Percentiles rank a stretch among this genome's conserved stretches.
Conservation (phyloP, 768 basidiomycete species). For the Rhodotorula sphaerocarpa region DNA sequence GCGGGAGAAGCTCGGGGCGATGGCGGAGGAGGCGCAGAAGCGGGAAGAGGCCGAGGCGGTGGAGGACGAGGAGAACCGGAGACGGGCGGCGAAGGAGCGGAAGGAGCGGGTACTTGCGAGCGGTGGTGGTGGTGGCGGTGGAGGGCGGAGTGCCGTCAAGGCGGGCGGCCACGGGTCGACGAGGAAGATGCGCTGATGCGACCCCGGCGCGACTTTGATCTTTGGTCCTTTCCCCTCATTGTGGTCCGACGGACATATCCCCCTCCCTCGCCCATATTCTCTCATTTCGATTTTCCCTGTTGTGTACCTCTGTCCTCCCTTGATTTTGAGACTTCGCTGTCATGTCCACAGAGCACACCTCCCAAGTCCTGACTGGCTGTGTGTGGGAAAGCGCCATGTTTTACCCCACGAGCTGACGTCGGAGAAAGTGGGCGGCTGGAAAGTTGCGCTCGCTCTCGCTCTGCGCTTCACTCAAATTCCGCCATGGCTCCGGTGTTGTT, state of each 20-base stretch:
- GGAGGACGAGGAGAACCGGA: neutral
- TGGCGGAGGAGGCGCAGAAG: slow-evolving; percentile 11
- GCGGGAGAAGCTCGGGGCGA: neutral
- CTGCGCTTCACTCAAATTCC: neutral
- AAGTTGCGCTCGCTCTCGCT: no score
- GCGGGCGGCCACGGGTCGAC: neutral
- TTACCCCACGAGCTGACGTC: no score
- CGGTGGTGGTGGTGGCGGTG: neutral
- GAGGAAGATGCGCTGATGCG: slow-evolving; percentile 5
- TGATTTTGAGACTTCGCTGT: no score
- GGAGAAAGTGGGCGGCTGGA: no score
- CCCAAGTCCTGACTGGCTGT: no score
- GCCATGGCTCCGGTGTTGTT: neutral
- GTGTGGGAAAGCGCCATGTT: no score
- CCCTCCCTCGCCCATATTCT: neutral
- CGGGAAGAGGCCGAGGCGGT: neutral
- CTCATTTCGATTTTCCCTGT: neutral
- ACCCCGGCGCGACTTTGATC: no score
- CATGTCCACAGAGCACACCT: no score
- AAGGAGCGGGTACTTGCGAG: neutral
- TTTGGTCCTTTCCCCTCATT: no score
- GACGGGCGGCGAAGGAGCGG: neutral
- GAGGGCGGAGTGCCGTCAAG: neutral
- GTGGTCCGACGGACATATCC: neutral
- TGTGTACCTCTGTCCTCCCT: neutral